A percentile compares a stretch with the other conserved stretches of the same genome.
These are phyloP conservation scores for Pichia sp. DNA, from an alignment of 1,139 yeast species.

Conservation along the genomic window DNA sequence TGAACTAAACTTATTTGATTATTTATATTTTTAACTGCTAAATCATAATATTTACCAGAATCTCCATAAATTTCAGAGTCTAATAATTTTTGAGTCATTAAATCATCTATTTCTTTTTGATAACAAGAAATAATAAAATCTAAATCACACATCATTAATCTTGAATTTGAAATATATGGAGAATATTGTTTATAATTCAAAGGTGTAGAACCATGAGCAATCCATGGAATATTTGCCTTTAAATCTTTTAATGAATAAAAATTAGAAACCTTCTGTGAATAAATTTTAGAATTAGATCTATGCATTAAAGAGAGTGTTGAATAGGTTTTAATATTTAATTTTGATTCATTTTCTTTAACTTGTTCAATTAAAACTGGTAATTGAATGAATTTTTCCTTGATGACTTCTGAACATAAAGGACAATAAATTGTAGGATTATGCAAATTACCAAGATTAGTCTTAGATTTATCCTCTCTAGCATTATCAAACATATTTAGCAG, in stretches of 20 bases:
- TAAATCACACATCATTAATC: slow-evolving; percentile 61
- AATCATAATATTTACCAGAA: slow-evolving; percentile 47
- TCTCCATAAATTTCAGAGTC: slow-evolving; percentile 58
- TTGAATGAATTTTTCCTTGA: slow-evolving; percentile 48
- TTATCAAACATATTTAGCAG: slow-evolving; percentile 64
- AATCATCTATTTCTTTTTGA: slow-evolving; percentile 47
- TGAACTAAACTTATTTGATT: slow-evolving; percentile 32
- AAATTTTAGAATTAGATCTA: slow-evolving; percentile 51
- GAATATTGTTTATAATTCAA: slow-evolving; percentile 20
- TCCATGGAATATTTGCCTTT: slow-evolving; percentile 39
- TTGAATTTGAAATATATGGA: slow-evolving; percentile 39
- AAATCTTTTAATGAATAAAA: slow-evolving; percentile 18
- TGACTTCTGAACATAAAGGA: slow-evolving; percentile 73
- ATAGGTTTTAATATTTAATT: slow-evolving; percentile 43
- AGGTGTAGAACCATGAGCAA: slow-evolving; percentile 23
- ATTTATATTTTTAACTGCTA: slow-evolving; percentile 55
- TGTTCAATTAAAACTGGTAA: slow-evolving; percentile 61
- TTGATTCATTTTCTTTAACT: slow-evolving; percentile 58
- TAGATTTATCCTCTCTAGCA: slow-evolving; percentile 15
- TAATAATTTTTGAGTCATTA: slow-evolving; percentile 43
- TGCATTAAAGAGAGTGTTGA: slow-evolving; percentile 65
- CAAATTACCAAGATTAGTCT: slow-evolving; percentile 10
- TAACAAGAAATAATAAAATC: slow-evolving; percentile 48
- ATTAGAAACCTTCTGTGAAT: slow-evolving; percentile 53
- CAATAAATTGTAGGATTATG: slow-evolving; percentile 36